phyloP scores from a whole-genome alignment of 192 early-diverging fungal species.

The Rhizoclosmatium sp. region DNA sequence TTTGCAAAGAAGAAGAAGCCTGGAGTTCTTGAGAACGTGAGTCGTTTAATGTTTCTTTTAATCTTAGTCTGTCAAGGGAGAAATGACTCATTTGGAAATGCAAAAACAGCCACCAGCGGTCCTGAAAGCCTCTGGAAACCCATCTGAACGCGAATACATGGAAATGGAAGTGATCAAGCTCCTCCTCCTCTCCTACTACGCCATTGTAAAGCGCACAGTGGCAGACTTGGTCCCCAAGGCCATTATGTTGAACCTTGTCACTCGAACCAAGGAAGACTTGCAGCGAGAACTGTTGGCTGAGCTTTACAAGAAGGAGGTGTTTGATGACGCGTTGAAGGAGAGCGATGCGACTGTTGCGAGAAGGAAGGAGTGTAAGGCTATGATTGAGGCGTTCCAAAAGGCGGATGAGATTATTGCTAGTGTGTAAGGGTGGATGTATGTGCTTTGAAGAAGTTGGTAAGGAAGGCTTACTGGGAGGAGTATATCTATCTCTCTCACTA shows the following conservation, averaged over 20 bases:
- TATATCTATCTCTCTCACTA: too few relatives aligned
- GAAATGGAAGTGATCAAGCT: constrained; percentile 99
- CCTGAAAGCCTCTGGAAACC: constrained; percentile 92
- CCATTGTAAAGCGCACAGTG: constrained; percentile 98
- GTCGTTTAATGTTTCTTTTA: constrained; percentile 3
- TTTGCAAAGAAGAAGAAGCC: constrained; percentile 86
- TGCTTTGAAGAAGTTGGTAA: too few relatives aligned
- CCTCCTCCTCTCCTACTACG: constrained; percentile 96
- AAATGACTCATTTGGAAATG: neutral
- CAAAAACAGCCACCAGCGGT: constrained; percentile 77
- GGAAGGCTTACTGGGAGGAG: too few relatives aligned
- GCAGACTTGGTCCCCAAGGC: constrained; percentile 98
- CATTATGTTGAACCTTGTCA: constrained; percentile 97
- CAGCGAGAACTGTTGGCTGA: constrained; percentile 95
- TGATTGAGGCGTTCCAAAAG: constrained; percentile 90
- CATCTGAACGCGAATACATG: constrained; percentile 96
- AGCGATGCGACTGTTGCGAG: constrained; percentile 89
- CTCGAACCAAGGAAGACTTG: constrained; percentile 87
- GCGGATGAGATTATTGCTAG: constrained; percentile 77
- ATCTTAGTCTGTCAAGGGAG: neutral
- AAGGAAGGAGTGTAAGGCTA: constrained; percentile 96
- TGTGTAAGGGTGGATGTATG: constrained; percentile 32
- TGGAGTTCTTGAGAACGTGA: constrained; percentile 64
- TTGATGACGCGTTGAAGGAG: constrained; percentile 96
- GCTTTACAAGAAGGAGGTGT: constrained; percentile 94